phyloP scores from a whole-genome alignment of 2,329 filamentous ascomycete genomes.

The Xylariomycetidae sp. region DNA sequence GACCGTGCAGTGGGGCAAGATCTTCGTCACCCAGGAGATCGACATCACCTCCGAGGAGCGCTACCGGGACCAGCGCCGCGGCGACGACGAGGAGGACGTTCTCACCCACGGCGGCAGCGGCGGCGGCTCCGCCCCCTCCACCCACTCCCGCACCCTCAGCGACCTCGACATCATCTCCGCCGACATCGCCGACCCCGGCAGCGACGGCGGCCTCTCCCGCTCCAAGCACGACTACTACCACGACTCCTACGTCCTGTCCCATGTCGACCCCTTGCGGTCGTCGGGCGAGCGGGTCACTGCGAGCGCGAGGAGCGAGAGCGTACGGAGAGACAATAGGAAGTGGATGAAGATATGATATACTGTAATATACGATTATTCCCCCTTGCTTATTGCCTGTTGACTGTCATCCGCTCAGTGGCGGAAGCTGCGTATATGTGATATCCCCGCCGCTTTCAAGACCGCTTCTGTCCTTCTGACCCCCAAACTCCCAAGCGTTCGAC shows the following conservation, averaged over 20 bases:
- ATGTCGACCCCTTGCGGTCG: constrained; percentile 15
- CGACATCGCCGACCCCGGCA: too few relatives aligned
- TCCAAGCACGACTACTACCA: constrained; percentile 13
- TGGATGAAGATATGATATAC: constrained; percentile 16
- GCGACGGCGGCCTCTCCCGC: background rate
- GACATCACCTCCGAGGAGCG: constrained; percentile 20
- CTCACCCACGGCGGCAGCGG: constrained; percentile 7
- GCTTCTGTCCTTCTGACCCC: too few relatives aligned
- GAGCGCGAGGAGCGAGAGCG: constrained; percentile 10
- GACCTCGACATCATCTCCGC: constrained; percentile 16
- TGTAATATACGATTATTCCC: too few relatives aligned
- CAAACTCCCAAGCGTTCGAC: too few relatives aligned
- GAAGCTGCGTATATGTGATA: too few relatives aligned
- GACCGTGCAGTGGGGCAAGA: constrained; percentile 18
- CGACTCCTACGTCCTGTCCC: constrained; percentile 15
- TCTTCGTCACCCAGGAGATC: constrained; percentile 24
- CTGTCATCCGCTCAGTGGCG: too few relatives aligned
- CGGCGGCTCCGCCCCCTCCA: background rate
- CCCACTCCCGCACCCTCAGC: constrained; percentile 14
- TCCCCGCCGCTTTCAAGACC: too few relatives aligned
- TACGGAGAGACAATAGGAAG: constrained; percentile 11
- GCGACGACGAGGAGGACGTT: constrained; percentile 16
- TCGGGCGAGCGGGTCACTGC: constrained; percentile 8
- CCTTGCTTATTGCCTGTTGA: too few relatives aligned
- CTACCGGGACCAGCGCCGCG: constrained; percentile 13